Evolutionary conservation across 306 rosid species (phyloP), one percentile per base, ranked within the genome.

Genomic region (Cyamopsis tetragonoloba): DNA sequence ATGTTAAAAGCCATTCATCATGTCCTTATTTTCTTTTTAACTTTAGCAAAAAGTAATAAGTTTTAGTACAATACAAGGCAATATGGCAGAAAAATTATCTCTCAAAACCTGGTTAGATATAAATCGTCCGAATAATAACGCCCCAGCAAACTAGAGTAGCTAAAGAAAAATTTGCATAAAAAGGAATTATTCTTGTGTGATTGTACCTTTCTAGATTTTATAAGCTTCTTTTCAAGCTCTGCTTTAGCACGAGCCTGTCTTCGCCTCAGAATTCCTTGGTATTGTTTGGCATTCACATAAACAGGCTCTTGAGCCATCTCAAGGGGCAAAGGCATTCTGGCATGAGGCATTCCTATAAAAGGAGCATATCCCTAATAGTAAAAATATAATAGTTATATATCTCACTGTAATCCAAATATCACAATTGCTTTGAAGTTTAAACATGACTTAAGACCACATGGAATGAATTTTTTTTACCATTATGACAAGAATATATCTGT

Each of bases 301-400:
- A 93, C 98, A 75, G 98, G 98, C 62, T 93, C 98, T 68, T 93
- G 98, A 37, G 97, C 78, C 96, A 89, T 87, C 88, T 93, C 98
- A 32, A 84, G 97, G 50, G 96, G 97, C 83, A 93, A 85, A 27
- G 96, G 89, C 97, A 93, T 93, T 75, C 98, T 86, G 66, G 96
- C 82, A 80, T 89, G 98, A 30, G 91, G 95, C 87, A 90, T 77
- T 81, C 96, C 98, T 18, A 84, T 80, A 71, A 81, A 86, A 74
- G 96, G 96, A 78, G 93, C 81, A 77, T 84, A 93, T 66, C 86
- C 96, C 98, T 93, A 75, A 67, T 28, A 68, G 37, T 59, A n/a
- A 38, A 60, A 55, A 57, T 7, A 66, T 20, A 24, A 66, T 7
- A 17, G 79, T 81, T 48, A 68, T 23, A 41, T 18, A 39, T 62